Percentiles rank a stretch among this genome's conserved stretches.
These are phyloP conservation scores for Kodamaea arcana DNA, from an alignment of 1,139 yeast species.

Conservation along the genomic window DNA sequence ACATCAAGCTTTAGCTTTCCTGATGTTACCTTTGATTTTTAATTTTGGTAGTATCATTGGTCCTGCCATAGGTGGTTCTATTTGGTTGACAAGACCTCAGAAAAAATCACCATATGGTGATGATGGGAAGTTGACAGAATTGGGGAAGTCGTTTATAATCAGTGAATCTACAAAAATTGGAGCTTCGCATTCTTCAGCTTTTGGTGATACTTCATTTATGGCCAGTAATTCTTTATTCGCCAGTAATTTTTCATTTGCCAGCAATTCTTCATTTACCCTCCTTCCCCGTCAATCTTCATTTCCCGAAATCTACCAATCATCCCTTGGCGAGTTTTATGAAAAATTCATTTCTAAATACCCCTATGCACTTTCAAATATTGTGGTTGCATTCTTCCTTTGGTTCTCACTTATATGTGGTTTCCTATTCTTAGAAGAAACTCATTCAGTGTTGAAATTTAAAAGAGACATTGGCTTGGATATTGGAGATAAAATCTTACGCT, in stretches of 20 bases:
- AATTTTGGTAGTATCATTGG: conserved; percentile 26
- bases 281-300: not conserved
- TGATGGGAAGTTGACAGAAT: too few species aligned
- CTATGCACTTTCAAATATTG: conserved; percentile 57
- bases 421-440: conserved; percentile 62
- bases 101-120: conserved; percentile 8
- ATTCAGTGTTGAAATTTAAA: conserved; percentile 35
- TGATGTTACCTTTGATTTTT: conserved; percentile 32
- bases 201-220: not conserved
- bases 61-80: conserved; percentile 54
- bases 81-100: conserved; percentile 30
- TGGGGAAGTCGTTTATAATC: too few species aligned
- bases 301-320: not conserved
- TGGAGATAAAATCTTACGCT: conserved; percentile 42
- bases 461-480: conserved; percentile 50
- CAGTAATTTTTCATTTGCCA: not conserved
- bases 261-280: not conserved
- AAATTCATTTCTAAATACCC: conserved; percentile 43
- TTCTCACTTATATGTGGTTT: conserved; percentile 38
- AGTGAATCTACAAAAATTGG: not conserved
- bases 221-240: not conserved
- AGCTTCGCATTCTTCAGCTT: not conserved
- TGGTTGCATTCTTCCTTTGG: conserved; percentile 43
- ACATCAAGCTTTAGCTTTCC: conserved; percentile 37
- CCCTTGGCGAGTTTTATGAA: conserved; percentile 11